A percentile compares a stretch with the other conserved stretches of the same genome.
Conservation (phyloP, 768 basidiomycete species). For the Amylocystis lapponica region DNA sequence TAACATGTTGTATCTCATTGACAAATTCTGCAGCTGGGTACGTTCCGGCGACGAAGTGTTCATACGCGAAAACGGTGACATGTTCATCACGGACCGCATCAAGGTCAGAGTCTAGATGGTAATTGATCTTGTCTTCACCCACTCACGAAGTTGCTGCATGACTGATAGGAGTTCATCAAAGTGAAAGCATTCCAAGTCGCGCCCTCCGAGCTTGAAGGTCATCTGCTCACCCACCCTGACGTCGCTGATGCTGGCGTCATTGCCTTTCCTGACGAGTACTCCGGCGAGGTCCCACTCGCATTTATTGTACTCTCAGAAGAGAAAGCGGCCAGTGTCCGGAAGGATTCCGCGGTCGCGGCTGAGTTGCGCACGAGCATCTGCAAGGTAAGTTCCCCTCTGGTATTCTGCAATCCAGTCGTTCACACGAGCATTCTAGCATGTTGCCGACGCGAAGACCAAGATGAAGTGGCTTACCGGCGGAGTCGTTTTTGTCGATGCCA, state of each 20-base stretch:
- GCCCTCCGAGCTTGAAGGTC: conserved; percentile 67
- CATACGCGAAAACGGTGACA: conserved; percentile 47
- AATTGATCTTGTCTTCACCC: not conserved
- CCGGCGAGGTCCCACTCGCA: conserved; percentile 67
- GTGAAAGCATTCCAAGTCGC: conserved; percentile 56
- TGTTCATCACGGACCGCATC: conserved; percentile 59
- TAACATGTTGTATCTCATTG: too few relatives aligned
- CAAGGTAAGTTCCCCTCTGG: conserved; percentile 27
- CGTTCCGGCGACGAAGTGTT: conserved; percentile 61
- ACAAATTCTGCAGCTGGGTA: conserved; percentile 49
- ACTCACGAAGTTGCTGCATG: not conserved
- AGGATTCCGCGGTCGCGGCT: conserved; percentile 26
- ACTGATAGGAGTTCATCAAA: conserved; percentile 55
- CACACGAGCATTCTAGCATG: conserved; percentile 15
- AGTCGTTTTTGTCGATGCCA: conserved; percentile 28
- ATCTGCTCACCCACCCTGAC: conserved; percentile 53
- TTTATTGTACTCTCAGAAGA: conserved; percentile 52
- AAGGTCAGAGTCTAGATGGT: conserved; percentile 44
- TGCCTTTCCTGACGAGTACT: conserved; percentile 61
- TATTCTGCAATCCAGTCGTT: not conserved
- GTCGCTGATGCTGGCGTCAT: conserved; percentile 61
- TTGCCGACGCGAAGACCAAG: conserved; percentile 19
- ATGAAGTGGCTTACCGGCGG: conserved; percentile 31
- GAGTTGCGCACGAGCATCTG: conserved; percentile 38
- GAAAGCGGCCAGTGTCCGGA: conserved; percentile 27